Evolutionary conservation across 2,329 filamentous ascomycete genomes (phyloP).

Genomic region (Aspergillus awamori): DNA sequence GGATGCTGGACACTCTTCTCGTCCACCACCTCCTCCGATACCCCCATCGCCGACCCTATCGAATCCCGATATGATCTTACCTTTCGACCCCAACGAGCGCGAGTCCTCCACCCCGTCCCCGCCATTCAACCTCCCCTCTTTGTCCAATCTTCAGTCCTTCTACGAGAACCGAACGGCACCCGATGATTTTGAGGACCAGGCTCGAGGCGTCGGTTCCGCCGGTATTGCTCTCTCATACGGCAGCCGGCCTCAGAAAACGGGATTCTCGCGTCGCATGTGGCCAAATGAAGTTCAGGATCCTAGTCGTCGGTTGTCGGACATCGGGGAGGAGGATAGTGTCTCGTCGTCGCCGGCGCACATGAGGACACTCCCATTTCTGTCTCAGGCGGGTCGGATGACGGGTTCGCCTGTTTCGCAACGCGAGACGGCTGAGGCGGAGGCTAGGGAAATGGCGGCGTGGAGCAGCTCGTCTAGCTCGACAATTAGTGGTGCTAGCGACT

Average conservation of each 20-base stretch:
- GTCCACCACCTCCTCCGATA: slow-evolving; percentile 24
- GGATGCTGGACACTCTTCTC: slow-evolving; percentile 18
- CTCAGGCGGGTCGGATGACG: slow-evolving; percentile 15
- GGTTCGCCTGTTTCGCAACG: slow-evolving; percentile 35
- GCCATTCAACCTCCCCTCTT: slow-evolving; percentile 53
- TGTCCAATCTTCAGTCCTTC: slow-evolving; percentile 46
- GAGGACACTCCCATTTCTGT: slow-evolving; percentile 12
- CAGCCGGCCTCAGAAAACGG: slow-evolving; percentile 31
- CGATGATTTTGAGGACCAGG: slow-evolving; percentile 8
- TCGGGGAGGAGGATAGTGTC: slow-evolving; percentile 47
- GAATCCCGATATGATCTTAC: slow-evolving; percentile 93
- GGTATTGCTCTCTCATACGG: slow-evolving; percentile 14
- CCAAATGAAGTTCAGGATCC: slow-evolving; percentile 41
- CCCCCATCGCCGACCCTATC: slow-evolving; percentile 83
- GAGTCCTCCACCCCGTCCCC: slow-evolving; percentile 54
- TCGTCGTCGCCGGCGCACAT: slow-evolving; percentile 32
- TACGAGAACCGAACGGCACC: slow-evolving; percentile 30
- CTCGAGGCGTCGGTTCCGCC: background rate
- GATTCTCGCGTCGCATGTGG: slow-evolving; percentile 39
- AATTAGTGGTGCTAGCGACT: slow-evolving; percentile 35
- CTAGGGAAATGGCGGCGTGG: slow-evolving; percentile 44
- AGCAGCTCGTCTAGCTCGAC: slow-evolving; percentile 45
- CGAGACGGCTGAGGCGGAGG: slow-evolving; percentile 56
- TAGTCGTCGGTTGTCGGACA: slow-evolving; percentile 49
- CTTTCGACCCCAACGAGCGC: slow-evolving; percentile 64